Base-by-base conservation (phyloP, 192 early-diverging fungal species). In the Physocladia obscura region DNA sequence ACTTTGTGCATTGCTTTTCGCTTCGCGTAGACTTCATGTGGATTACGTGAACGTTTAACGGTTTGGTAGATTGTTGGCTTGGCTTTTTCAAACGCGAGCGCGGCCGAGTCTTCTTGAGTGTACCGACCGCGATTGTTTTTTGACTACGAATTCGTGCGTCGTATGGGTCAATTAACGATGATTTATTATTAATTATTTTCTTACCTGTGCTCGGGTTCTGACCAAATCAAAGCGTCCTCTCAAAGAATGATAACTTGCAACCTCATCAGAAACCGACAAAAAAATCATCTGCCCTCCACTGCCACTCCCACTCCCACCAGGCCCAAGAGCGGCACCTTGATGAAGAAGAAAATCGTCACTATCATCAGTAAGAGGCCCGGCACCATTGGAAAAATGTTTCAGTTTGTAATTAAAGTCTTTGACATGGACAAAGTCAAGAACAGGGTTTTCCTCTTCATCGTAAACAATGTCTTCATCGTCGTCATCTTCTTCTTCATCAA, bases 401-500 rank as follows among this genome's bases (percentile, higher is more conserved):
- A 57, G 36, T 56, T 67, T 65, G 52, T 37, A 64, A 24, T 49
- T 57, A 32, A 67, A 73, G 39, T 73, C 71, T 3, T 61, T 15
- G 15, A 73, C 56, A 47, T 37, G 62, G 11, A 30, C 37, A 55
- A 31, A 73, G 1, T 67, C 62, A 31, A 62, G 49, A 8, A 15
- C 34, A 30, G 51, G 51, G 1, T 31, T 35, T 36, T n/a, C n/a
- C 36, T 8, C 62, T 24, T 63, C 62, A 19, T 24, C 22, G 29
- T 34, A 4, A 49, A 15, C 58, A 51, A 31, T 62, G 35, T 57
- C 55, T 50, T 73, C 71, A 24, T 64, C 71, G 26, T 73, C 71
- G 4, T 73, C 71, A 3, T 64, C 62, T 8, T 68, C 63, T 40
- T 52, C 71, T 24, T 57, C 71, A 11, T 64, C 55, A n/a, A n/a